Base-by-base conservation (phyloP, 2,329 filamentous ascomycete genomes). In the Arachnopeziza araneosa region DNA sequence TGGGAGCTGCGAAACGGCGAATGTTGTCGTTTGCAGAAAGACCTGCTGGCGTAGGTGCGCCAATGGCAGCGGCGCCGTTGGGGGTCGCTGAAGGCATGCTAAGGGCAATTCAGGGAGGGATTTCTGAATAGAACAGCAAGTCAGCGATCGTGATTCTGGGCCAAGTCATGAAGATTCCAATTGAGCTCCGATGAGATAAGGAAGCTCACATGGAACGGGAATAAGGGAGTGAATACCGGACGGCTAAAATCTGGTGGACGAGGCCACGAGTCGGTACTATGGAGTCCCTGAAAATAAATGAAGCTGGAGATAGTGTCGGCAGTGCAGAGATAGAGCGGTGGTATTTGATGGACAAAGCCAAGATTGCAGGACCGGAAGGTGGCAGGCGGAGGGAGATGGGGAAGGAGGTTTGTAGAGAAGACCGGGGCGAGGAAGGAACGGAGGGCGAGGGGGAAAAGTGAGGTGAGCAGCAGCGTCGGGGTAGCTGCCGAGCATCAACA, bases 1-100 rank as follows among this genome's bases (percentile, higher is more conserved):
- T 96, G 70, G 95, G 91, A 72, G 93, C 91, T 71, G 88, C 85
- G 78, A 99, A 99, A 71, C 95, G 92, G 78, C 90, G 89, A 80
- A 99, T 98, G 82, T 98, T 98, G 83, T 99, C 95, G 83, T 99
- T 97, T 78, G 68, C 93, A 63, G 69, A 68, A 72, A 78, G 68
- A 71, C 75, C 75, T 74, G 78, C 76, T 66, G 77, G 70, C 58
- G 77, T 76, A 70, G 76, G 78, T 65, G 77, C 71, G 69, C 78
- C 73, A 72, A 77, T 74, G 69, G 79, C 73, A 66, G 79, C 74
- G 76, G 83, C 78, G 82, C 79, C 74, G 72, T 78, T 75, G 67
- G 79, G 72, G 66, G 79, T 75, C 30, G 70, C 67, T 58, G 71
- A 63, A 68, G 70, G 69, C 71, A 73, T 74, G 22, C 22, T 44